Evolutionary conservation across 2,329 filamentous ascomycete species (phyloP).

Genomic region (Apiospora malaysiana): DNA sequence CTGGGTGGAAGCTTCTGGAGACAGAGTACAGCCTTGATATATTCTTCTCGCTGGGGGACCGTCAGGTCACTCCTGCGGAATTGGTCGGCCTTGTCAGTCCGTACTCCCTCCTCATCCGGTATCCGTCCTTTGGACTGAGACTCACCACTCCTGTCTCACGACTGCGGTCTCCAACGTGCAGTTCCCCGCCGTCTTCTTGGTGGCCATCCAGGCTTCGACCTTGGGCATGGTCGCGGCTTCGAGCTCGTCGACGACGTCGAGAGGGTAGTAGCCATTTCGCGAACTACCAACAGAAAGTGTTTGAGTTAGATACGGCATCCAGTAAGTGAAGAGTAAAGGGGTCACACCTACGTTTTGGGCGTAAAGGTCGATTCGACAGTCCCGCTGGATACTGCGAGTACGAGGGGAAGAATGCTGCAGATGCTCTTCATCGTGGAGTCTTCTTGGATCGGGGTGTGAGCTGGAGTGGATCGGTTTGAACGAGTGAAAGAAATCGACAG

Average conservation of each 20-base stretch:
- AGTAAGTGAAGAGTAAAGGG: no score
- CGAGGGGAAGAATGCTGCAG: neutral
- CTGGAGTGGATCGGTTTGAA: neutral
- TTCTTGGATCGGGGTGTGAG: neutral
- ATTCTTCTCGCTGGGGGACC: constrained; percentile 36
- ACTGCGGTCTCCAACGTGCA: constrained; percentile 38
- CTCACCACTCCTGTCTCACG: constrained; percentile 39
- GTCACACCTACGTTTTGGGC: neutral
- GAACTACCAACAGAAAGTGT: neutral
- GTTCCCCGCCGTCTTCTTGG: constrained; percentile 33
- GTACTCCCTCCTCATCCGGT: neutral
- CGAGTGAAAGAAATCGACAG: no score
- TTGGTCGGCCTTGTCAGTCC: neutral
- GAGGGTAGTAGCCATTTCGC: constrained; percentile 30
- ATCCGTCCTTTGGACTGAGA: neutral
- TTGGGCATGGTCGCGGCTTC: constrained; percentile 38
- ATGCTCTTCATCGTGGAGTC: neutral
- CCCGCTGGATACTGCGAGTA: neutral
- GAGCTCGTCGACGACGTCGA: constrained; percentile 38
- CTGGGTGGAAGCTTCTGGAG: constrained; percentile 37
- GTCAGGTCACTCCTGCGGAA: constrained; percentile 38
- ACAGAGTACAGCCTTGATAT: constrained; percentile 37
- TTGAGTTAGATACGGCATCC: neutral
- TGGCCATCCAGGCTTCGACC: constrained; percentile 34
- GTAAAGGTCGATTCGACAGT: neutral